Evolutionary conservation across 1,139 yeast species (phyloP), one percentile per base, ranked within the genome.

Genomic region (Blastobotrys ciferrii): DNA sequence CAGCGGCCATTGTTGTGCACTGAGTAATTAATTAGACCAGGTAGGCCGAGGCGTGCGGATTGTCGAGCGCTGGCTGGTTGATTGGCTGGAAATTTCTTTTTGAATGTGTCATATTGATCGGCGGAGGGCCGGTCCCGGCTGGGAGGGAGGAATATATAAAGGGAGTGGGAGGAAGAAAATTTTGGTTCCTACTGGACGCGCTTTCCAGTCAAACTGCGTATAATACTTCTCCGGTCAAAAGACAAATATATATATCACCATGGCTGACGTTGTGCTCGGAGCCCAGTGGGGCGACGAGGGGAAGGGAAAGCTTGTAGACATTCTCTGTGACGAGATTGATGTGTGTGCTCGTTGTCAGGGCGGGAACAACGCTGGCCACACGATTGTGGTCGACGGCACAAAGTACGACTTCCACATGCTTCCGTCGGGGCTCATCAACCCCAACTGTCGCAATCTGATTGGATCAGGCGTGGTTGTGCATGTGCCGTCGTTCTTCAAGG

Each of bases 211-310:
- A 50, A 12, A 28, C 14, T 25, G 32, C 30, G 33, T 45, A 45
- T 38, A 38, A 39, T 40, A 39, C 48, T 23, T 45, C 40, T 28
- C 15, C 17, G 12, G n/a, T 18, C 25, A n/a, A 9, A 28, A 15
- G 36, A 36, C 35, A 33, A 31, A 39, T 35, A 43, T 25, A n/a
- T 25, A 31, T 36, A 9, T 43, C 39, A 50, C 13, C 45, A 84
- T 85, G 91, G 85, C 87, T 69, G 87, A 85, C 75, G 98, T 92
- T 59, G 98, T 92, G 50, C 79, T 92, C 64, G 98, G 98, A 53
- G 76, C 97, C 70, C 98, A 92, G 72, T 92, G 98, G 98, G 99
- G 99, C 57, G 99, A 92, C 67, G 99, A 92, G 80, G 99, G 99
- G 67, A 92, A 92, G 69, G 99, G 99, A 52, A 92, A 94, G 71